Evolutionary conservation across 768 basidiomycete genomes (phyloP).

Genomic region (Brasilioporus rufonigricans): DNA sequence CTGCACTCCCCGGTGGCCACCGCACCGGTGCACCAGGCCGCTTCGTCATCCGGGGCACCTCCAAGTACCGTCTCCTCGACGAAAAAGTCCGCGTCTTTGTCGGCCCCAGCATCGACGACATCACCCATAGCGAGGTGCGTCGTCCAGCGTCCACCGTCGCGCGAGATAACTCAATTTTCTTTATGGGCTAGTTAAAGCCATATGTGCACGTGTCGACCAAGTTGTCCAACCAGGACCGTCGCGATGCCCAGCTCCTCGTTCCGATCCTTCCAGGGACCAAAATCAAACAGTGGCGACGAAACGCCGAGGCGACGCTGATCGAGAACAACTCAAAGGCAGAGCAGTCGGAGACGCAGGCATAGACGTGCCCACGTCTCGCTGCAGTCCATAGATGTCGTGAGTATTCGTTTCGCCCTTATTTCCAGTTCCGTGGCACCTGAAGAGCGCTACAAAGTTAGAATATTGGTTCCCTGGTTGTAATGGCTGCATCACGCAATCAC

Average conservation of each 20-base stretch:
- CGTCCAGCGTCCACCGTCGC: background rate
- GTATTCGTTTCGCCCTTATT: background rate
- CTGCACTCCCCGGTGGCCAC: conserved; percentile 77
- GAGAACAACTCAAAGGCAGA: background rate
- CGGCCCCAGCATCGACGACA: conserved; percentile 68
- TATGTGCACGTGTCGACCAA: conserved; percentile 28
- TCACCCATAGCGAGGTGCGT: conserved; percentile 57
- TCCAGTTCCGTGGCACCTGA: background rate
- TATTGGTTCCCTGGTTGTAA: conserved; percentile 1
- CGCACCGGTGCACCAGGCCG: conserved; percentile 88
- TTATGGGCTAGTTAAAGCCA: conserved; percentile 21
- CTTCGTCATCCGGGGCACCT: conserved; percentile 72
- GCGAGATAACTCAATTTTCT: background rate
- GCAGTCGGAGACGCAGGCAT: background rate
- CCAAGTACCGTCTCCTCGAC: conserved; percentile 80
- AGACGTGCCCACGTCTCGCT: background rate
- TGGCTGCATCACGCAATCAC: background rate
- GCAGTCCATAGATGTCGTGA: background rate
- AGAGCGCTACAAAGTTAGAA: background rate
- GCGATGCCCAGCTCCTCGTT: conserved; percentile 25
- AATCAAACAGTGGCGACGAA: conserved; percentile 26
- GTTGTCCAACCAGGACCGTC: conserved; percentile 21
- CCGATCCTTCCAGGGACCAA: conserved; percentile 26
- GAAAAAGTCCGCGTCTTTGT: conserved; percentile 82
- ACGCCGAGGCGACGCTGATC: conserved; percentile 7